Evolutionary conservation across 1,284 basidiomycete species (phyloP), one percentile per base, ranked within the genome.

Genomic region (Phaffia rhodozyma): DNA sequence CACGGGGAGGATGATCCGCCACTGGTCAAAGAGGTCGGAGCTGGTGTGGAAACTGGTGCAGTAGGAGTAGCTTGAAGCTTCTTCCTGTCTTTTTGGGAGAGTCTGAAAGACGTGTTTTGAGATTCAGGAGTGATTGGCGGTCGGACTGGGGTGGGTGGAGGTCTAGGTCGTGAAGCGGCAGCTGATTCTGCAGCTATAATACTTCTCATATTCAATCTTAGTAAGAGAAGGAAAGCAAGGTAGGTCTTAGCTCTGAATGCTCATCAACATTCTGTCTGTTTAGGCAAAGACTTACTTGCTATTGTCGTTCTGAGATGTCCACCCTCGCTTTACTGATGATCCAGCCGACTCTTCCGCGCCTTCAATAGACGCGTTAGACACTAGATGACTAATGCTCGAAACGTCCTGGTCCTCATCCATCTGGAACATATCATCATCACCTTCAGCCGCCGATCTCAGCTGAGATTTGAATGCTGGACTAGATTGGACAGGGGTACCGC

Each of bases 131-230:
- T 32, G 18, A n/a, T 23, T 5, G 58, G 58, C 2, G 27, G 48
- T 13, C 58, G 32, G 13, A 73, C 70, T 6, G 70, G 73, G 20
- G 71, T 70, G 54, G 3, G 68, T 52, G 11, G 72, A 59, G 5
- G 70, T 38, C 50, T 59, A 29, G 58, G 58, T 16, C 59, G 63
- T 29, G 62, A 67, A 49, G 68, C 70, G 16, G 69, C 58, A 0
- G 71, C 69, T 7, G 72, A 69, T 1, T 75, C 83, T 72, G 91
- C 88, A 0, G 87, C 89, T 83, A 96, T 91, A 67, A 97, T 85
- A 25, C 83, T 78, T 69, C 87, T 85, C 79, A 96, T 84, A 71
- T 94, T 89, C 11, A 85, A 81, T 32, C 86, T 89, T 68, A 61
- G 47, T 5, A 51, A 58, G 9, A 63, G 56, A 11, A 51, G 57